Percentiles rank a stretch among this genome's conserved stretches.
phyloP scores from a whole-genome alignment of 495 filamentous ascomycete species.

The Xylaria cubensis region DNA sequence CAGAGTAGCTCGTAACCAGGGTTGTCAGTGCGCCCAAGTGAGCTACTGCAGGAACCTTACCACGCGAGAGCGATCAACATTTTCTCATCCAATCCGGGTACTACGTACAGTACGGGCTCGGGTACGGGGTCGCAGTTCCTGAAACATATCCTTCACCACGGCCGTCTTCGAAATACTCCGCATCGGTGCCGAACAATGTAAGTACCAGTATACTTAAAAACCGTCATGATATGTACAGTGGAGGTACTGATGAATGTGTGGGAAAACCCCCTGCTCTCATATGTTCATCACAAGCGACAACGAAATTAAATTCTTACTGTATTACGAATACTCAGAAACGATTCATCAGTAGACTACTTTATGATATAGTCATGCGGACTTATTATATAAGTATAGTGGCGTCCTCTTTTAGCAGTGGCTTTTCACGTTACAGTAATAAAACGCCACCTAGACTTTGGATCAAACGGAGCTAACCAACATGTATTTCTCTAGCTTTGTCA shows the following conservation, averaged over 20 bases:
- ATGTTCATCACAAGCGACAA: neutral
- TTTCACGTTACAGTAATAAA: neutral
- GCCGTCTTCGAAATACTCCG: neutral
- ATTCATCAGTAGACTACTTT: neutral
- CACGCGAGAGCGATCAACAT: conserved; percentile 8
- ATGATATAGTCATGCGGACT: neutral
- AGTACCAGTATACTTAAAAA: neutral
- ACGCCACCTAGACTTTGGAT: neutral
- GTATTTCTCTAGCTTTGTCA: neutral
- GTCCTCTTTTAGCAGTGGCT: neutral
- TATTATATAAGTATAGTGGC: neutral
- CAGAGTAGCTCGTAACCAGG: neutral
- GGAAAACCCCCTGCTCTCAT: neutral
- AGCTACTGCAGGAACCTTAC: conserved; percentile 15
- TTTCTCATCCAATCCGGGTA: neutral
- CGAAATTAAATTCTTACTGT: neutral
- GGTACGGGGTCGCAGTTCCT: neutral
- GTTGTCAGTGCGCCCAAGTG: conserved; percentile 2
- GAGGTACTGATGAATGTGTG: neutral
- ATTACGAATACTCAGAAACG: neutral
- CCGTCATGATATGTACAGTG: neutral
- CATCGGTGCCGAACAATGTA: neutral
- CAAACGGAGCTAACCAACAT: neutral
- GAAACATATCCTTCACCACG: neutral
- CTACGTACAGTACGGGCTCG: neutral